These are phyloP conservation scores for Hygrocybe punicea DNA, from an alignment of 768 basidiomycete genomes.

Conservation along the genomic window DNA sequence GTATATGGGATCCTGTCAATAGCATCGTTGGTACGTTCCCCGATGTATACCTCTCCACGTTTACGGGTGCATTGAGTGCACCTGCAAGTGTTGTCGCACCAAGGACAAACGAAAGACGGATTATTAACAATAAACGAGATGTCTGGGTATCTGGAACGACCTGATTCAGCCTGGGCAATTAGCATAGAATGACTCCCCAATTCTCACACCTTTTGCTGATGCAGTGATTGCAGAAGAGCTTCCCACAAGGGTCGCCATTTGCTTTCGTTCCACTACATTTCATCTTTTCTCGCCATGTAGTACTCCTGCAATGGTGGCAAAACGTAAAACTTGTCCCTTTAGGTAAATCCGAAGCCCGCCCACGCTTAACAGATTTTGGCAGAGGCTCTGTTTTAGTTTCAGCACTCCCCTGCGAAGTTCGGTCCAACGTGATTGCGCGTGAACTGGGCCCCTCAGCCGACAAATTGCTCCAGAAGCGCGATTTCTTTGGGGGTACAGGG, in stretches of 20 bases:
- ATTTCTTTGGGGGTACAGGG: not conserved
- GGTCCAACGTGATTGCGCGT: no score
- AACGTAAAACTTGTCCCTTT: not conserved
- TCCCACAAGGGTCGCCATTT: not conserved
- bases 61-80: conserved; percentile 4
- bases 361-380: not conserved
- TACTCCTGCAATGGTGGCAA: conserved; percentile 6
- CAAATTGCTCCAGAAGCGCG: no score
- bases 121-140: not conserved
- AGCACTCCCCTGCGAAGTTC: no score
- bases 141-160: conserved; percentile 1
- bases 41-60: conserved; percentile 6
- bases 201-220: conserved; percentile 1
- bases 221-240: not conserved
- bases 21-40: not conserved
- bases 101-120: conserved; percentile 3
- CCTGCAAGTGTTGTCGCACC: conserved; percentile 1
- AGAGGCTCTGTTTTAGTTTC: not conserved
- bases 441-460: no score
- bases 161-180: not conserved
- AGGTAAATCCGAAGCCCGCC: not conserved
- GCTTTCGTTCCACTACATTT: not conserved
- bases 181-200: not conserved
- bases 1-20: not conserved
- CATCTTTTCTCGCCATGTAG: conserved; percentile 1